phyloP scores from a whole-genome alignment of 352 stramenopile genomes.

The Pseudoperonospora humuli region DNA sequence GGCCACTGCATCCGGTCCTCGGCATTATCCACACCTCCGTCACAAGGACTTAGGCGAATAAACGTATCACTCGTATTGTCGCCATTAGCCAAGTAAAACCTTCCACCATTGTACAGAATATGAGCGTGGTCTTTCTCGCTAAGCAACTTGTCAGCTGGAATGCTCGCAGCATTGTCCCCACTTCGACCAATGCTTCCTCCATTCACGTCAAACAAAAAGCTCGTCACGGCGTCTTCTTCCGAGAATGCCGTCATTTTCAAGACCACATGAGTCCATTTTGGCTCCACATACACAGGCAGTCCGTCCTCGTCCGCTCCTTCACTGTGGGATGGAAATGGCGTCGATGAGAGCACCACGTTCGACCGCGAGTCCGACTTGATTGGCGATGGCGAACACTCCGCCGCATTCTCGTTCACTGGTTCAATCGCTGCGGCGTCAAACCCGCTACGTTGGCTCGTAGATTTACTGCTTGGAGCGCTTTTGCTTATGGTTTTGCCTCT shows the following conservation, averaged over 20 bases:
- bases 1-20: constrained; percentile 79
- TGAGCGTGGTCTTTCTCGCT: constrained; percentile 40
- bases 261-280: constrained; percentile 62
- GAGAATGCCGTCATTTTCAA: constrained; percentile 81
- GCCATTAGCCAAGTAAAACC: constrained; percentile 61
- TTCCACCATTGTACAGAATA: constrained; percentile 42
- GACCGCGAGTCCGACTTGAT: constrained; percentile 3
- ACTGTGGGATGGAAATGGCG: constrained; percentile 9
- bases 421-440: constrained; percentile 3
- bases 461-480: constrained; percentile 20
- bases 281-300: constrained; percentile 22
- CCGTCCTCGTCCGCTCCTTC: constrained; percentile 24
- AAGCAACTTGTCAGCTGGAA: constrained; percentile 69
- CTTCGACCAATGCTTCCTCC: constrained; percentile 52
- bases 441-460: neutral
- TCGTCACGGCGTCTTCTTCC: constrained; percentile 66
- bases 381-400: constrained; percentile 8
- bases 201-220: constrained; percentile 49
- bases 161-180: constrained; percentile 46
- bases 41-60: constrained; percentile 42
- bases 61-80: constrained; percentile 57
- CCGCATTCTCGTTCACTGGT: constrained; percentile 10
- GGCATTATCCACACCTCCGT: constrained; percentile 23
- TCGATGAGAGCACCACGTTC: constrained; percentile 5
- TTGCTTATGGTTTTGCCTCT: constrained; percentile 10